Conservation (phyloP, 805 yeast species). For the Candida gorgasii region DNA sequence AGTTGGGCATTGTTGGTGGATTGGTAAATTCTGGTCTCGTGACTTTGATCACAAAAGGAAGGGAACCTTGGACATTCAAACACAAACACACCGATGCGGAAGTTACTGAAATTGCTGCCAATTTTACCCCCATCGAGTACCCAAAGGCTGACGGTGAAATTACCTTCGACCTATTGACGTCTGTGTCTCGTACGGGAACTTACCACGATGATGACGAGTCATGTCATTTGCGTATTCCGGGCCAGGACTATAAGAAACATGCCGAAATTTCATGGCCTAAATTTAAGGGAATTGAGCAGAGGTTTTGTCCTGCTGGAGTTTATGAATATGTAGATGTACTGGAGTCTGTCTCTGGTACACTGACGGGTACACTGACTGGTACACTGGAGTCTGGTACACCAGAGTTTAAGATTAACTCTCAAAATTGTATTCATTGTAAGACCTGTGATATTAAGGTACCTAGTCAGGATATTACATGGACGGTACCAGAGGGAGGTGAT, state of each 20-base stretch:
- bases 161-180: conserved; percentile 88
- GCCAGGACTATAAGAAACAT: conserved; percentile 66
- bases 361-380: too few relatives aligned
- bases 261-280: conserved; percentile 68
- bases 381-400: conserved; percentile 49
- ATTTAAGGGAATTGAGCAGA: conserved; percentile 82
- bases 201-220: conserved; percentile 93
- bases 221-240: conserved; percentile 71
- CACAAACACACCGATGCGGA: conserved; percentile 71
- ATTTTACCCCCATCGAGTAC: conserved; percentile 73
- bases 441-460: conserved; percentile 98
- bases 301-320: conserved; percentile 98
- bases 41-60: conserved; percentile 75
- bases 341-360: too few relatives aligned
- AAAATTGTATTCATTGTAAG: conserved; percentile 97
- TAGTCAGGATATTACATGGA: conserved; percentile 91
- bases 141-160: conserved; percentile 96
- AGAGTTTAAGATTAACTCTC: conserved; percentile 89
- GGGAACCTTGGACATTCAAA: conserved; percentile 83
- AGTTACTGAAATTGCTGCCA: conserved; percentile 65
- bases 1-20: conserved; percentile 81
- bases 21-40: conserved; percentile 80
- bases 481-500: conserved; percentile 98
- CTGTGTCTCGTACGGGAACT: conserved; percentile 96
- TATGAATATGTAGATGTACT: conserved; percentile 82